Evolutionary conservation across 306 rosid genomes (phyloP), one percentile per base, ranked within the genome.

Genomic region (Gleditsia sinensis): DNA sequence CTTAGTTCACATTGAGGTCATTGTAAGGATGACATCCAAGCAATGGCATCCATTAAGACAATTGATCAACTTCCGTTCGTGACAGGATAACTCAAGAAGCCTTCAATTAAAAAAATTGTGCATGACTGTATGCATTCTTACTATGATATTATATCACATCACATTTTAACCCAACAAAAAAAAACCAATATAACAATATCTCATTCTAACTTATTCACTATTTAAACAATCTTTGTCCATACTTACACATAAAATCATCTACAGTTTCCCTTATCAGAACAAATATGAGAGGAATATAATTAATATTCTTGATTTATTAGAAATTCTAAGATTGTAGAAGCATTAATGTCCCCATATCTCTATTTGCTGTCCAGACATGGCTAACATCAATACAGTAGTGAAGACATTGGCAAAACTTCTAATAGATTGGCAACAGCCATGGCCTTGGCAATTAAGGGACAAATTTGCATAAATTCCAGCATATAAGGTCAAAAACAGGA

Each of bases 381-480:
- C 17, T 13, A 33, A 17, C 45, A 64, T 23, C 13, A 28, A 23
- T 13, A 13, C n/a, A 39, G 50, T 9, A 40, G 37, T 40, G 53
- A 40, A 39, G 53, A 39, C 21, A 64, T 12, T 39, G 53, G 23
- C 21, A 28, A 67, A 58, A 33, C 66, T n/a, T 49, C 25, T n/a
- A 67, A 32, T 53, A 56, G 19, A 66, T 23, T 58, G 50, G 40
- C 50, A 60, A 66, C 37, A 37, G 37, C 34, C 8, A 58, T 16
- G 65, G 42, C 32, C 40, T 16, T 28, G 10, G 42, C 23, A 20
- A 60, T 33, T 23, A 72, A 64, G 40, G 43, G 56, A 57, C 40
- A 69, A 13, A 23, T 17, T 49, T 63, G 78, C 39, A 20, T 33
- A 39, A 45, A 78, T 78, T 63, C 71, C 75, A 58, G 34, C 17